Percentiles rank a stretch among this genome's conserved stretches.
Evolutionary conservation across 192 early-diverging fungal species (phyloP).

Genomic region (Umbelopsis vinacea): DNA sequence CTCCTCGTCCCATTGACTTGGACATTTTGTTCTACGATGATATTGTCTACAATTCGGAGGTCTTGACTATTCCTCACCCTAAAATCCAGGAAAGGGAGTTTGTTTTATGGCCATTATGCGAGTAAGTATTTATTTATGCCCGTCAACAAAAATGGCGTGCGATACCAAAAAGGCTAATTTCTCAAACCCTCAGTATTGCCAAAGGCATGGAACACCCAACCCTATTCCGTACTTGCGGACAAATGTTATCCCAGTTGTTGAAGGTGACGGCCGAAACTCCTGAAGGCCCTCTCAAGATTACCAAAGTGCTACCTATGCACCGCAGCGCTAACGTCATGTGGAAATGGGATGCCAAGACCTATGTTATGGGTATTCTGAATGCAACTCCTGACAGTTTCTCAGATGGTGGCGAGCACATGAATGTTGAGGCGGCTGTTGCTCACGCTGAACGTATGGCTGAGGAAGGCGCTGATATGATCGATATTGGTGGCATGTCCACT

Average conservation of each 20-base stretch:
- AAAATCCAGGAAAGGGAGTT: constrained; percentile 91
- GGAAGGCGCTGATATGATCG: constrained; percentile 89
- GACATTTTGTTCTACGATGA: constrained; percentile 96
- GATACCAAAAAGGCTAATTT: neutral
- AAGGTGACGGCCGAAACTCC: constrained; percentile 48
- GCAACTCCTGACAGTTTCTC: constrained; percentile 97
- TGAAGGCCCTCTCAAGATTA: constrained; percentile 45
- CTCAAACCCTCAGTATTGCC: constrained; percentile 68
- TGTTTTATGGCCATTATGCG: constrained; percentile 91
- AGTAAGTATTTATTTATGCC: constrained; percentile 68
- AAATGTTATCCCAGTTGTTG: constrained; percentile 66
- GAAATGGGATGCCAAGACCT: constrained; percentile 69
- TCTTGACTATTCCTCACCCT: constrained; percentile 88
- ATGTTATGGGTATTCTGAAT: constrained; percentile 97
- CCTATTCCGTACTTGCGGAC: constrained; percentile 75
- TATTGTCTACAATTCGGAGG: constrained; percentile 61
- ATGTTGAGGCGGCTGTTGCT: constrained; percentile 66
- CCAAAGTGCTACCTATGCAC: constrained; percentile 58
- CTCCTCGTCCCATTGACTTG: constrained; percentile 92
- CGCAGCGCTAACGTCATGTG: constrained; percentile 45
- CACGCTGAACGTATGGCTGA: constrained; percentile 70
- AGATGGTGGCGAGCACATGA: constrained; percentile 82
- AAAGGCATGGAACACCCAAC: constrained; percentile 87
- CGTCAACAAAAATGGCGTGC: neutral
- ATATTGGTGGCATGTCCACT: constrained; percentile 96